Evolutionary conservation across 305 asterid genomes (phyloP).

Genomic region (Fraxinus nigra): DNA sequence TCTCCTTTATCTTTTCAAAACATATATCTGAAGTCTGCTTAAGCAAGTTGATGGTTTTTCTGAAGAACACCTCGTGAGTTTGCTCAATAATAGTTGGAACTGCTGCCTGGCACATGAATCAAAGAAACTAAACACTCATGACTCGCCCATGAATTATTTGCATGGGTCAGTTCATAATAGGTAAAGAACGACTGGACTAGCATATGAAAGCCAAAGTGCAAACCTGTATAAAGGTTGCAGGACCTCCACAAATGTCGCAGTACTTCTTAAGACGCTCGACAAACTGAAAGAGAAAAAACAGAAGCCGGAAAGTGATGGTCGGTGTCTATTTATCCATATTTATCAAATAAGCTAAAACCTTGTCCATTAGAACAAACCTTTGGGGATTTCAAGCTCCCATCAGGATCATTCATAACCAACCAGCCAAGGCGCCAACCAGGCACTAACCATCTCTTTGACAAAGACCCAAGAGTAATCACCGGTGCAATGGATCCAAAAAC

Average conservation of each 20-base stretch:
- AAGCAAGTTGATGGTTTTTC: constrained; percentile 51
- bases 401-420: constrained; percentile 70
- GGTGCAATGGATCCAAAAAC: constrained; percentile 75
- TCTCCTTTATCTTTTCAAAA: constrained; percentile 45
- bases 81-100: constrained; percentile 66
- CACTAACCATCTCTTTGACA: constrained; percentile 89
- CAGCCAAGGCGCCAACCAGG: constrained; percentile 92
- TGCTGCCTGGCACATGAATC: constrained; percentile 52
- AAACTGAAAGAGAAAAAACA: constrained; percentile 36
- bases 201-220: constrained; percentile 1
- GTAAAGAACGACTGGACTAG: not conserved
- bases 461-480: constrained; percentile 69
- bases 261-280: constrained; percentile 66
- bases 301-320: not conserved
- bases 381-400: constrained; percentile 50
- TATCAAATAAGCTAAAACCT: not conserved
- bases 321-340: not conserved
- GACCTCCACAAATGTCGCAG: constrained; percentile 63
- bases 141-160: not conserved
- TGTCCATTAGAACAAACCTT: constrained; percentile 38
- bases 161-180: not conserved
- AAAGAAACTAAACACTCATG: not conserved
- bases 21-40: constrained; percentile 56
- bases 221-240: constrained; percentile 81
- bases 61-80: constrained; percentile 60